Percentiles rank a stretch among this genome's conserved stretches.
These are phyloP conservation scores for Cercospora citrullina DNA, from an alignment of 2,329 filamentous ascomycete species.

Conservation along the genomic window DNA sequence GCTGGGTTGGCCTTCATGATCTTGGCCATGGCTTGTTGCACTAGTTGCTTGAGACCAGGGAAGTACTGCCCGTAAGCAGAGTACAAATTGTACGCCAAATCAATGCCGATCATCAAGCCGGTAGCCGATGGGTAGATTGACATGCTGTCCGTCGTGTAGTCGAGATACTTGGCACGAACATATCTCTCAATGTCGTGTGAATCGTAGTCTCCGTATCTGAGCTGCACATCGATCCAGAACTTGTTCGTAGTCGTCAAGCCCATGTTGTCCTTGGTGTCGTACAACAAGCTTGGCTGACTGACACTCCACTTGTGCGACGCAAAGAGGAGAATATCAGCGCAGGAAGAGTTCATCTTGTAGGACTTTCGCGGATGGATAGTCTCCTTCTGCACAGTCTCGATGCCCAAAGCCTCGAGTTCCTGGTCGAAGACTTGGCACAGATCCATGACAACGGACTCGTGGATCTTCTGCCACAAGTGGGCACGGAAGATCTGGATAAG, in stretches of 20 bases:
- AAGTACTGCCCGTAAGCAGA: slow-evolving; percentile 99
- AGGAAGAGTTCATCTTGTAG: slow-evolving; percentile 99
- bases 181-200: slow-evolving; percentile 99
- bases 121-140: slow-evolving; percentile 97
- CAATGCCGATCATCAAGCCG: slow-evolving; percentile 95
- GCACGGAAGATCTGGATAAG: slow-evolving; percentile 99
- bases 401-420: slow-evolving; percentile 90
- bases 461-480: slow-evolving; percentile 99
- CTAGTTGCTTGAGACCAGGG: slow-evolving; percentile 89
- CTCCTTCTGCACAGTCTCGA: slow-evolving; percentile 98
- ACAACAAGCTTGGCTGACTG: slow-evolving; percentile 85
- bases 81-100: slow-evolving; percentile 97
- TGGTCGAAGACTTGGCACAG: slow-evolving; percentile 98
- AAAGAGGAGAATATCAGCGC: slow-evolving; percentile 94
- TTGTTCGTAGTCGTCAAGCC: slow-evolving; percentile 95
- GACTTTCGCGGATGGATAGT: slow-evolving; percentile 98
- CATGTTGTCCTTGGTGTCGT: slow-evolving; percentile 94
- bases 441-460: slow-evolving; percentile 98
- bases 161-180: slow-evolving; percentile 94
- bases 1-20: slow-evolving; percentile 99
- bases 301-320: slow-evolving; percentile 99
- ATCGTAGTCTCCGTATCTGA: slow-evolving; percentile 97
- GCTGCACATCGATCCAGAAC: slow-evolving; percentile 97
- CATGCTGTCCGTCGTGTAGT: slow-evolving; percentile 98
- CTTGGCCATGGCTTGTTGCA: slow-evolving; percentile 99